Conservation (phyloP, 306 rosid species). For the Cicer pinnatifidum region DNA sequence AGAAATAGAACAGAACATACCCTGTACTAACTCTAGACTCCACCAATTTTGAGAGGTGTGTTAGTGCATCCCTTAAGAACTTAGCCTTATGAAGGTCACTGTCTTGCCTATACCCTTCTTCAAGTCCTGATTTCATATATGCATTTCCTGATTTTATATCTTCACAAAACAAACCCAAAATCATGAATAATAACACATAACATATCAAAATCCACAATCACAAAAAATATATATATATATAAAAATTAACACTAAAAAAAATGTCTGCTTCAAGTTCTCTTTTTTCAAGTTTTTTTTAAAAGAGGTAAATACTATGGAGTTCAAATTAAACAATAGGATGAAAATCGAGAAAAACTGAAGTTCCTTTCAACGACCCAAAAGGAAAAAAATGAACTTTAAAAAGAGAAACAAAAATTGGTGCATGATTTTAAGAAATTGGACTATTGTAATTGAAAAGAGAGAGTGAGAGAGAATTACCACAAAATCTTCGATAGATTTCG, state of each 20-base stretch:
- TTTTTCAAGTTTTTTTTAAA: too few species aligned
- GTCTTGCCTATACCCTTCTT: conserved; percentile 62
- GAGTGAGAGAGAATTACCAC: conserved; percentile 51
- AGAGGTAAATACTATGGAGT: background rate
- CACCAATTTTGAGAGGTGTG: conserved; percentile 64
- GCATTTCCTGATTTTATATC: conserved; percentile 54
- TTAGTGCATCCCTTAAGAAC: conserved; percentile 68
- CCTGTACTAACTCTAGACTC: conserved; percentile 63
- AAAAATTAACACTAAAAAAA: background rate
- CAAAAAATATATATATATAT: background rate
- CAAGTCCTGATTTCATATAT: background rate
- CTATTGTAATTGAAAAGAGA: background rate
- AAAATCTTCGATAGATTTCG: conserved; percentile 72
- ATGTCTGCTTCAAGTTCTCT: background rate
- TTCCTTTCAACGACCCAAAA: conserved; percentile 10
- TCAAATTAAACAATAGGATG: conserved; percentile 28
- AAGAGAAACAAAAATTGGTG: background rate
- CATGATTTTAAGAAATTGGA: conserved; percentile 2
- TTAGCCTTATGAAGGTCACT: conserved; percentile 57
- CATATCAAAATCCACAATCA: background rate
- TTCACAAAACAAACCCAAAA: conserved; percentile 48
- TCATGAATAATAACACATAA: background rate
- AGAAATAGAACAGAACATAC: conserved; percentile 44
- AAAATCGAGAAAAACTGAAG: conserved; percentile 18
- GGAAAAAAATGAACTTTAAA: background rate